Evolutionary conservation across 2,329 filamentous ascomycete genomes (phyloP).

Genomic region (Coniochaeta hoffmannii): DNA sequence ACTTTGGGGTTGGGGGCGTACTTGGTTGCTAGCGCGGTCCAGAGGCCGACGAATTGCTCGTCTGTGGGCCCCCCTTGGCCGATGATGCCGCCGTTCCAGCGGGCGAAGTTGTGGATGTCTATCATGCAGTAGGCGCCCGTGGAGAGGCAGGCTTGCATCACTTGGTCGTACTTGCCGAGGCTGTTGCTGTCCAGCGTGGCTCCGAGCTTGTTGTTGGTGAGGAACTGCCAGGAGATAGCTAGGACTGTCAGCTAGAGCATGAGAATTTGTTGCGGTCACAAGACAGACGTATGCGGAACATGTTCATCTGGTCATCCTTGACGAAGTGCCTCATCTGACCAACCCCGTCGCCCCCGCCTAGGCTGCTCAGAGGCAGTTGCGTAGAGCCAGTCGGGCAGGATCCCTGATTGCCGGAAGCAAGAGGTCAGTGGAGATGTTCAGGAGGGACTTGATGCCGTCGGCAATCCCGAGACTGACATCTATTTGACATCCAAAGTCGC

Average conservation of each 20-base stretch:
- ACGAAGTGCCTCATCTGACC: slow-evolving; percentile 52
- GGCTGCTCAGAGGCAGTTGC: slow-evolving; percentile 24
- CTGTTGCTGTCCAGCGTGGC: slow-evolving; percentile 40
- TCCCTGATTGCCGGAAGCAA: slow-evolving; percentile 19
- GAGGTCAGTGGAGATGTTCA: background rate
- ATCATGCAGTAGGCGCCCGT: slow-evolving; percentile 53
- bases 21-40: slow-evolving; percentile 49
- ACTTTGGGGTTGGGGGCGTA: slow-evolving; percentile 48
- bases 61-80: slow-evolving; percentile 58
- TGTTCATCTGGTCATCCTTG: slow-evolving; percentile 42
- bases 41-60: slow-evolving; percentile 53
- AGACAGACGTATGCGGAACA: slow-evolving; percentile 34
- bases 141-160: slow-evolving; percentile 48
- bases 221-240: slow-evolving; percentile 52
- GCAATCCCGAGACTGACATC: slow-evolving; percentile 23
- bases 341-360: slow-evolving; percentile 28
- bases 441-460: background rate
- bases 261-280: background rate
- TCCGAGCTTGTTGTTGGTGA: slow-evolving; percentile 45
- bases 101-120: slow-evolving; percentile 48
- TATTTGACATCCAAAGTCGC: slow-evolving; percentile 40
- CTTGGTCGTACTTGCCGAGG: slow-evolving; percentile 42
- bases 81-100: slow-evolving; percentile 55
- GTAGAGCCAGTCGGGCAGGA: slow-evolving; percentile 27
- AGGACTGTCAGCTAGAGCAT: background rate